Conservation (phyloP, 2,329 filamentous ascomycete genomes). For the Thielaviopsis populi region DNA sequence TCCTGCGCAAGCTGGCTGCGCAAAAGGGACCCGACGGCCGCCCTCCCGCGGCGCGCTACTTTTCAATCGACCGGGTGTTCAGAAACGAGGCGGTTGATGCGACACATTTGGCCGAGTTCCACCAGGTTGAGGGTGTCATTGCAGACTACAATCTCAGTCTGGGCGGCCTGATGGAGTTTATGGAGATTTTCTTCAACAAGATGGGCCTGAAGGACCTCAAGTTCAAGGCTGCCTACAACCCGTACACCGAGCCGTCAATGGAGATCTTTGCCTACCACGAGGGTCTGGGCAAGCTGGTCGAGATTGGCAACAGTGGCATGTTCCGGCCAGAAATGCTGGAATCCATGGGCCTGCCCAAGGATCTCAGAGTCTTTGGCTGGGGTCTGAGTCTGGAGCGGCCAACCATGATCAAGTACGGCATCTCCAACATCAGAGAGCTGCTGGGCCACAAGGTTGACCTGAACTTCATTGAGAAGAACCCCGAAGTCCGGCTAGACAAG, state of each 20-base stretch:
- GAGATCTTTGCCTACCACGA: conserved; percentile 95
- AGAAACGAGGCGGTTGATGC: conserved; percentile 94
- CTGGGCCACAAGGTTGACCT: conserved; percentile 92
- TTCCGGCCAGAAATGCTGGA: conserved; percentile 97
- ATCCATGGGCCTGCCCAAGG: conserved; percentile 80
- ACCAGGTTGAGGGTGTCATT: conserved; percentile 97
- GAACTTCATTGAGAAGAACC: conserved; percentile 79
- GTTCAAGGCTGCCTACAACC: conserved; percentile 97
- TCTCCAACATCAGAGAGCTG: conserved; percentile 81
- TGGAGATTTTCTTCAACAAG: conserved; percentile 90
- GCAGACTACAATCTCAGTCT: conserved; percentile 88
- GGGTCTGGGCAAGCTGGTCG: conserved; percentile 78
- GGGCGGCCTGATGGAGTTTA: conserved; percentile 81
- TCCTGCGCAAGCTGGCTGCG: conserved; percentile 77
- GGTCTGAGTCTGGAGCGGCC: conserved; percentile 83
- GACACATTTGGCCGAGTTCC: conserved; percentile 94
- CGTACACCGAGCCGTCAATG: conserved; percentile 91
- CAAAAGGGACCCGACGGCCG: conserved; percentile 58
- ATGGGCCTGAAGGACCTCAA: conserved; percentile 76
- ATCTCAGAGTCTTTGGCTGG: conserved; percentile 89
- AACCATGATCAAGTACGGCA: conserved; percentile 92
- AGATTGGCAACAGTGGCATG: conserved; percentile 98
- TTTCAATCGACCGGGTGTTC: conserved; percentile 97
- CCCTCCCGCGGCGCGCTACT: conserved; percentile 67
- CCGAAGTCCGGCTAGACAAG: conserved; percentile 80